phyloP scores from a whole-genome alignment of 306 rosid genomes.

The Trifolium fragiferum region DNA sequence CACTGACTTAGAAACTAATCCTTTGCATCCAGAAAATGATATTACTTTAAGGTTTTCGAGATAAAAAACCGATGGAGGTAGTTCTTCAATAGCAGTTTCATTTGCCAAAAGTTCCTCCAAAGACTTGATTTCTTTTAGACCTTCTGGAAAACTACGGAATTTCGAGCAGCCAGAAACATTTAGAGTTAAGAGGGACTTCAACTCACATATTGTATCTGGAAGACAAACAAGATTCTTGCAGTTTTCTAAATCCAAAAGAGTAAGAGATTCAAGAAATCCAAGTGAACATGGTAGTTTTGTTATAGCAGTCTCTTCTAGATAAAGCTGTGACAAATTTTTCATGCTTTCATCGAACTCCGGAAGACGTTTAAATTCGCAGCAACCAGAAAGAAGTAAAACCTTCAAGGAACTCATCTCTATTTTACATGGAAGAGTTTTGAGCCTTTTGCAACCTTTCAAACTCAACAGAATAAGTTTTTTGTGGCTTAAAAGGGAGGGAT shows the following conservation, averaged over 20 bases:
- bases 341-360: slow-evolving; percentile 46
- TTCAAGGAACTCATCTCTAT: slow-evolving; percentile 44
- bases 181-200: slow-evolving; percentile 41
- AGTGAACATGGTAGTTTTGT: slow-evolving; percentile 40
- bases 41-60: slow-evolving; percentile 33
- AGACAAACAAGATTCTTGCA: slow-evolving; percentile 48
- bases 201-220: slow-evolving; percentile 41
- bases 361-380: slow-evolving; percentile 34
- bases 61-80: slow-evolving; percentile 40
- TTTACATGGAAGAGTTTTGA: slow-evolving; percentile 44
- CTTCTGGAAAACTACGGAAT: slow-evolving; percentile 33
- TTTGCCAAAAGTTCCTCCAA: slow-evolving; percentile 41
- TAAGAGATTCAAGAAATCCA: slow-evolving; percentile 42
- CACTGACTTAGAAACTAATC: slow-evolving; percentile 32
- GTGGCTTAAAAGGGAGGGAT: slow-evolving; percentile 37
- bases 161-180: slow-evolving; percentile 45
- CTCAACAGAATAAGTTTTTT: slow-evolving; percentile 30
- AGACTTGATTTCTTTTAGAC: slow-evolving; percentile 24
- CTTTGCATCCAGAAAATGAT: slow-evolving; percentile 44
- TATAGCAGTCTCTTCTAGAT: slow-evolving; percentile 40
- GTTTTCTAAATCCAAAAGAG: slow-evolving; percentile 16
- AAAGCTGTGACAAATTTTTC: slow-evolving; percentile 24
- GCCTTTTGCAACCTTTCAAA: slow-evolving; percentile 5
- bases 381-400: slow-evolving; percentile 42
- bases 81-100: slow-evolving; percentile 39